Evolutionary conservation across 495 filamentous ascomycete genomes (phyloP), one percentile per base, ranked within the genome.

Genomic region (Letharia lupina): DNA sequence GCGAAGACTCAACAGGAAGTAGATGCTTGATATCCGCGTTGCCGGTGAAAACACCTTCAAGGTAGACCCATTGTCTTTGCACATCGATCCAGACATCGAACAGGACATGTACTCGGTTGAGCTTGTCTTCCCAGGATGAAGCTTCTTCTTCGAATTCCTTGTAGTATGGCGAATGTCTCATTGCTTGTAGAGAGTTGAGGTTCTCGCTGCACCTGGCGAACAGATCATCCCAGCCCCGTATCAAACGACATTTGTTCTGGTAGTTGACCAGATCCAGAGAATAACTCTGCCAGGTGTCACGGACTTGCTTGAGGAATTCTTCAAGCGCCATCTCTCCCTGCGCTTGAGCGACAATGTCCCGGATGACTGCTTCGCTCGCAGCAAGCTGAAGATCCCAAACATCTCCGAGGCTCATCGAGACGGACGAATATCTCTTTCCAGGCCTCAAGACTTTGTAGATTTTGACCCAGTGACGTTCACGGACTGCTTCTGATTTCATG

Each of bases 51-150:
- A 99, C 95, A 63, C 94, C 94, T 77, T 99, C 95, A 33, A 99
- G 83, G 72, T 99, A 99, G 6, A 98, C 93, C 94, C 94, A 99
- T 79, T 99, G 94, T 65, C 94, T 86, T 76, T 99, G 94, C 37
- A 99, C 95, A 78, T 99, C 94, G 68, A 99, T 98, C 94, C 94
- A 99, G 40, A 98, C 91, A 77, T 99, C 95, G 73, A 99, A 99
- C 3, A 98, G 82, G 42, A 98, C 91, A 74, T 98, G 94, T 31
- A 98, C 91, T 47, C 95, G 87, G 75, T 99, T 99, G 52, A 99
- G 82, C 71, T 95, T 96, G 75, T 99, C 94, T 77, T 99, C 94
- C 95, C 95, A 99, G 4, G 86, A 83, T 3, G 91, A 88, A 28
- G 94, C 94, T 68, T 98, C 95, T 70, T 98, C 94, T 73, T 98